phyloP scores from a whole-genome alignment of 306 rosid species.

The Notholithocarpus densiflorus region DNA sequence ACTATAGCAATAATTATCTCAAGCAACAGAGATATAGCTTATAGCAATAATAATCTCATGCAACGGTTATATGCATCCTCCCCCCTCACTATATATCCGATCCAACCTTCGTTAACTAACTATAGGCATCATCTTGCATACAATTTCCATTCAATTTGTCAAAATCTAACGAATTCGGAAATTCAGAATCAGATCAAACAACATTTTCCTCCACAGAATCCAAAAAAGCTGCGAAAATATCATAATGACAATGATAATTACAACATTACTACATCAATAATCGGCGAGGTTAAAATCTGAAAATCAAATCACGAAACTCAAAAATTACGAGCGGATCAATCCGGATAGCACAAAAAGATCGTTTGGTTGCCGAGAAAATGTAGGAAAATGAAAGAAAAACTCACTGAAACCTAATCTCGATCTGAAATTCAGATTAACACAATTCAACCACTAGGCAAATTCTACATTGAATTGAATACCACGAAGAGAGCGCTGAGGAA shows the following conservation, averaged over 20 bases:
- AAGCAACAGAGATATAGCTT: too few species aligned
- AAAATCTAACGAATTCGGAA: not conserved
- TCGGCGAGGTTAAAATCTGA: not conserved
- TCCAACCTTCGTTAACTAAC: too few species aligned
- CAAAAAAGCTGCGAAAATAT: not conserved
- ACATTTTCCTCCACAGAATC: not conserved
- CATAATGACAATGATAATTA: not conserved
- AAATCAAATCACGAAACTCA: not conserved
- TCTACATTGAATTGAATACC: not conserved
- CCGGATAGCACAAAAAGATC: not conserved
- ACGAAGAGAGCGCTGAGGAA: not conserved
- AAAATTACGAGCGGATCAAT: not conserved
- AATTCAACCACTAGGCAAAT: not conserved
- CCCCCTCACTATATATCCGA: too few species aligned
- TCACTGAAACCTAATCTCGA: not conserved
- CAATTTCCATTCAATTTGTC: not conserved
- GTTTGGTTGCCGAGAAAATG: not conserved
- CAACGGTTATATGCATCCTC: too few species aligned
- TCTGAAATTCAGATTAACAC: not conserved
- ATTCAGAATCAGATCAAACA: conserved; percentile 8
- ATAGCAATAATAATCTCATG: too few species aligned
- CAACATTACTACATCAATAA: not conserved
- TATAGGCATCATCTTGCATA: too few species aligned
- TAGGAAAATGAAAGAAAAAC: not conserved
- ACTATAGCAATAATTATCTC: not conserved